Conservation (phyloP, 1,284 basidiomycete species). For the Microbotryum intermedium region DNA sequence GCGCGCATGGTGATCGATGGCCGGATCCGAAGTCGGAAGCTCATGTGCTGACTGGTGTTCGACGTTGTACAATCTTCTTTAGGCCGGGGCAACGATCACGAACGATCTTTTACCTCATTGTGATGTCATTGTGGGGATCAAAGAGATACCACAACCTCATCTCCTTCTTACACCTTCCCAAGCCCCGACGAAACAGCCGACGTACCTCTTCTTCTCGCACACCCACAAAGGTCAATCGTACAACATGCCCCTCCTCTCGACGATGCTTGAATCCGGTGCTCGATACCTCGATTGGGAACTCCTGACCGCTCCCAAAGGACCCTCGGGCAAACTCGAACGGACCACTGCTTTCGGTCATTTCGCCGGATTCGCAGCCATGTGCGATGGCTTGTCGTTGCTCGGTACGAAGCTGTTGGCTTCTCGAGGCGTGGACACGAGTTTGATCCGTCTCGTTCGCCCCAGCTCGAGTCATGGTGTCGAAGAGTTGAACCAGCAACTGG, state of each 20-base stretch:
- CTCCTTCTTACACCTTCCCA: constrained; percentile 40
- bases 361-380: constrained; percentile 74
- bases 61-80: background rate
- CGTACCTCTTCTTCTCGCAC: constrained; percentile 81
- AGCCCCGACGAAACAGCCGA: constrained; percentile 35
- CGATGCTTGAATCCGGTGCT: constrained; percentile 49
- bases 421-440: constrained; percentile 52
- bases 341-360: constrained; percentile 83
- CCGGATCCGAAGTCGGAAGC: too few relatives aligned
- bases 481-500: constrained; percentile 53
- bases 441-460: background rate
- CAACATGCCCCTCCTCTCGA: constrained; percentile 68
- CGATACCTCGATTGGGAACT: constrained; percentile 74
- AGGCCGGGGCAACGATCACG: constrained; percentile 68
- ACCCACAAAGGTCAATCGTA: constrained; percentile 76
- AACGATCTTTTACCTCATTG: constrained; percentile 42
- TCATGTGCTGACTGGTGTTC: too few relatives aligned
- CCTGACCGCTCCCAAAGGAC: constrained; percentile 52
- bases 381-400: constrained; percentile 68
- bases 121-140: constrained; percentile 74
- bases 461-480: constrained; percentile 43
- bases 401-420: constrained; percentile 63
- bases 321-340: constrained; percentile 45
- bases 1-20: constrained; percentile 2
- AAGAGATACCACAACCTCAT: constrained; percentile 64